Base-by-base conservation (phyloP, 176 grass and related monocot species). In the Carex scoparia region DNA sequence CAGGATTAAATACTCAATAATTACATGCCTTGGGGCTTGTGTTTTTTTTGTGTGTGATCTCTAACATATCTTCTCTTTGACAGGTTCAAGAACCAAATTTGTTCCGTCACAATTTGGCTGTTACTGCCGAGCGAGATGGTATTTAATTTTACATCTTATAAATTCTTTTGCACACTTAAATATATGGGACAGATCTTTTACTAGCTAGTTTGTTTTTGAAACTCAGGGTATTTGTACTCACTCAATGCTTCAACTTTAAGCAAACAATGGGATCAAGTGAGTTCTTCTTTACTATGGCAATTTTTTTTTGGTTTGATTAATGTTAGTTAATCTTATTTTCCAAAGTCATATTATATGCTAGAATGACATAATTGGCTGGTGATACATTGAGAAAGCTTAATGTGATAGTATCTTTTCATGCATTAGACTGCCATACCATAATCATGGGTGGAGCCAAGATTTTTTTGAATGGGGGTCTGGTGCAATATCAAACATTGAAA, bases 211-310 rank as follows among this genome's bases (percentile, higher is more conserved):
- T 88, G 54, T 49, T 58, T 87, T 79, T 86, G 57, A 80, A 71
- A 61, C n/a, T 63, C 80, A 99, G 96, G 93, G 69, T 99, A 92
- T 84, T 70, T 95, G 56, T 99, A 99, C 88, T 92, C 93, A 51
- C 70, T 95, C 59, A 99, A 99, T 88, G 96, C 93, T 84, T 99
- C 96, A 73, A 92, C 96, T 48, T 93, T 99, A 78, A 94, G 96
- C 91, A 99, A 94, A 70, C 89, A 91, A 82, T 99, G 96, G 96
- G 91, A 99, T 86, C 84, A 86, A 88, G 96, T 94, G 87, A 88
- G 96, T 90, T 81, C 13, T 59, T 40, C 72, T 14, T 51, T 44
- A 79, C 15, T 40, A 38, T 86, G 53, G 59, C 31, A 65, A 76
- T 48, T 16, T 35, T 54, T 72, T 59, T 18, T 18, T 54, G 62